Base-by-base conservation (phyloP, 495 filamentous ascomycete genomes). In the Usnea hakonensis region DNA sequence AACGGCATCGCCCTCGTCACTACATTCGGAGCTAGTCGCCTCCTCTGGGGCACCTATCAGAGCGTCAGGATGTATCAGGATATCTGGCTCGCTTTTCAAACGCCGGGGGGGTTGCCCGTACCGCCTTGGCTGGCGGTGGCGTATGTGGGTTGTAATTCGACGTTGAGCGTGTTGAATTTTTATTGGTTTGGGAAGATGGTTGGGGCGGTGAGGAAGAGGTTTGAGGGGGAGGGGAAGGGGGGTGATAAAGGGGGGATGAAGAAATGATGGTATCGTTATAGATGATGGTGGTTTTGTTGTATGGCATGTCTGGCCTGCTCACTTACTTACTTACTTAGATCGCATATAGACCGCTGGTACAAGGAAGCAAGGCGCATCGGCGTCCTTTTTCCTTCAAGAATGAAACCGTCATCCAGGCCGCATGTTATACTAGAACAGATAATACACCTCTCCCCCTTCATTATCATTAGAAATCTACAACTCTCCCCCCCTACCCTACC, bases 101-200 rank as follows among this genome's bases (percentile, higher is more conserved):
- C 69, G 5, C 77, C 80, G 0, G 67, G 71, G 71, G 36, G 76
- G 13, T 69, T 75, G 30, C 68, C 71, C 16, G 73, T 91, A 7
- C 90, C 89, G 0, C 26, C 82, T 0, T 97, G 94, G 93, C 78
- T 97, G 33, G 88, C 89, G 6, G 67, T 78, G 17, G 79, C 83
- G 35, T 97, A 97, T 68, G 76, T 96, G 0, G 76, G 74, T 4
- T 83, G 83, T 40, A 97, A 96, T 69, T 55, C 91, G 36, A 78
- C 86, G 17, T 78, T 98, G 35, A 96, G 95, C 73, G 76, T 80
- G 44, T 76, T 98, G 58, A 98, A 98, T 75, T 90, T 91, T 73
- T 91, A 85, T 76, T 98, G 94, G 95, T 97, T 96, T 74, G 84
- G 85, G 60, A 93, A 91, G 80, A 98, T 98, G 94, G 87, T 97